These are phyloP conservation scores for Xerocomus nothofagi DNA, from an alignment of 1,284 basidiomycete species.

Conservation along the genomic window DNA sequence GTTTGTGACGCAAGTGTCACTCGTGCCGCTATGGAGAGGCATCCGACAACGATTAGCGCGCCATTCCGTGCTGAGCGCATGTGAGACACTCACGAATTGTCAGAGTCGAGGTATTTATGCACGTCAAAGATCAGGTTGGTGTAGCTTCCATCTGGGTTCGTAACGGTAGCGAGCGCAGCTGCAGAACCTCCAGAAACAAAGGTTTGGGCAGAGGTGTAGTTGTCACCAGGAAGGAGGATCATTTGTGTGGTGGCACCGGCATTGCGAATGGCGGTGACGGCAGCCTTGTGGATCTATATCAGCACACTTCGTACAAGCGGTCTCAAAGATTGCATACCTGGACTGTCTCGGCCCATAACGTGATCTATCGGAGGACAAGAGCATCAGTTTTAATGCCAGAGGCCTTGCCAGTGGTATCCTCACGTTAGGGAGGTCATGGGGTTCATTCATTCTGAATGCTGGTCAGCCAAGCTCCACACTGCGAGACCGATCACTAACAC, in stretches of 20 bases:
- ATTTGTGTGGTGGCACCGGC: constrained; percentile 12
- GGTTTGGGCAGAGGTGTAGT: constrained; percentile 9
- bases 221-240: constrained; percentile 15
- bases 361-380: neutral
- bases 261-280: constrained; percentile 16
- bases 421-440: constrained; percentile 14
- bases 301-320: neutral
- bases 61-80: neutral
- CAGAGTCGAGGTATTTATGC: constrained; percentile 17
- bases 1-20: constrained; percentile 5
- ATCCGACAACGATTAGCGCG: neutral
- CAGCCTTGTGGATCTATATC: constrained; percentile 6
- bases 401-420: neutral
- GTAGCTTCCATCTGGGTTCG: constrained; percentile 12
- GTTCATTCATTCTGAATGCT: constrained; percentile 16
- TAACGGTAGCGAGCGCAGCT: constrained; percentile 48
- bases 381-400: neutral
- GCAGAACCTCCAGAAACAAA: constrained; percentile 43
- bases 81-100: constrained; percentile 10
- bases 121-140: constrained; percentile 15
- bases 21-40: constrained; percentile 1
- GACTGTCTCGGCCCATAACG: constrained; percentile 12
- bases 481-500: constrained; percentile 1
- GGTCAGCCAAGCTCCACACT: neutral
- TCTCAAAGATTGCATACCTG: constrained; percentile 3